These are phyloP conservation scores for Datura wrightii DNA, from an alignment of 257 asterid species.

Conservation along the genomic window DNA sequence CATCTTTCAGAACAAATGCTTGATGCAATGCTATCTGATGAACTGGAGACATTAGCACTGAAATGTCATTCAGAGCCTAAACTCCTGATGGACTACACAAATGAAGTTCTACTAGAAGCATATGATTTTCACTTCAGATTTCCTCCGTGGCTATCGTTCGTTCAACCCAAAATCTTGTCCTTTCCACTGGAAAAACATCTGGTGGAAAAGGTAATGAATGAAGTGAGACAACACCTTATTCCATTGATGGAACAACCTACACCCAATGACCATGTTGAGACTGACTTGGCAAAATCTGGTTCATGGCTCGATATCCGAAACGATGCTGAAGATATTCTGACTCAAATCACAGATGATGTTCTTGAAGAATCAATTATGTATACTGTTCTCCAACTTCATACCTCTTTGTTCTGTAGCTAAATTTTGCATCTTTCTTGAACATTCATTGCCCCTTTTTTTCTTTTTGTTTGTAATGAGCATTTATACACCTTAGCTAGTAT, in stretches of 20 bases:
- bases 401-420: constrained; percentile 36
- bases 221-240: constrained; percentile 53
- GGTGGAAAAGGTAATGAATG: constrained; percentile 59
- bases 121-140: constrained; percentile 44
- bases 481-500: background rate
- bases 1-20: constrained; percentile 47
- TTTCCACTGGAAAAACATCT: constrained; percentile 49
- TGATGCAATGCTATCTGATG: constrained; percentile 50
- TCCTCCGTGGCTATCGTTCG: constrained; percentile 50
- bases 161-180: constrained; percentile 42
- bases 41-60: constrained; percentile 35
- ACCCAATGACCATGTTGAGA: constrained; percentile 54
- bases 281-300: constrained; percentile 49
- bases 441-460: background rate
- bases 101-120: constrained; percentile 60
- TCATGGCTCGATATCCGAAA: constrained; percentile 65
- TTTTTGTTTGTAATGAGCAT: background rate
- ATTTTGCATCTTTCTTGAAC: constrained; percentile 11
- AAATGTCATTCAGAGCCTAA: constrained; percentile 54
- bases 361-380: constrained; percentile 63
- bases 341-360: constrained; percentile 62
- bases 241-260: constrained; percentile 49
- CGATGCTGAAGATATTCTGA: constrained; percentile 52
- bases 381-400: constrained; percentile 46
- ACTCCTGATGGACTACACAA: constrained; percentile 74